Evolutionary conservation across 441 rosid species (phyloP).

Genomic region (Brassica hybrid): DNA sequence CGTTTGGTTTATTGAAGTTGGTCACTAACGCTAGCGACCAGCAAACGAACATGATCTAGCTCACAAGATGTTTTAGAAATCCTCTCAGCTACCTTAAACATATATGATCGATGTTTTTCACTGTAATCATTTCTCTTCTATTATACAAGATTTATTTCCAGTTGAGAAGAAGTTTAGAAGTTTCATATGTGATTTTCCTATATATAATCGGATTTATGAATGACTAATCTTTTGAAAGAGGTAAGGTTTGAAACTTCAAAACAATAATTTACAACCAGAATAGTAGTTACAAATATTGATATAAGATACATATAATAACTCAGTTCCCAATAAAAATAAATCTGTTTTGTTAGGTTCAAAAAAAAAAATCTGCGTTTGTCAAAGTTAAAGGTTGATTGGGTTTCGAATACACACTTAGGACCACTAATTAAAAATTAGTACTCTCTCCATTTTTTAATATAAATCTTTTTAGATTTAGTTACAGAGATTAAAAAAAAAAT

Average conservation of each 20-base stretch:
- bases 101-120: background rate
- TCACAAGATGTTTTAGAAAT: background rate
- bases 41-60: too few relatives aligned
- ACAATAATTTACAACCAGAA: background rate
- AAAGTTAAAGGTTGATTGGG: slow-evolving; percentile 18
- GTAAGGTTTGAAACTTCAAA: background rate
- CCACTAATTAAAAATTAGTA: background rate
- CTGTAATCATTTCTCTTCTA: too few relatives aligned
- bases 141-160: background rate
- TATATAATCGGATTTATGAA: background rate
- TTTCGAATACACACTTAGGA: slow-evolving; percentile 6
- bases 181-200: background rate
- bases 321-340: slow-evolving; percentile 5
- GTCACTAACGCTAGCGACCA: too few relatives aligned
- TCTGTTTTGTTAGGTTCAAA: too few relatives aligned
- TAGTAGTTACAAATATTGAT: background rate
- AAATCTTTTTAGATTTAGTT: too few relatives aligned
- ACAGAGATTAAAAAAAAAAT: too few relatives aligned
- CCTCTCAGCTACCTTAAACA: background rate
- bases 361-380: background rate
- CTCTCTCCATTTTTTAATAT: too few relatives aligned
- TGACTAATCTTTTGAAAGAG: background rate
- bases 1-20: too few relatives aligned
- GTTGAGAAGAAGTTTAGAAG: background rate
- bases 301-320: background rate